Base-by-base conservation (phyloP, 2,329 filamentous ascomycete genomes). In the Hirsutella rhossiliensis region DNA sequence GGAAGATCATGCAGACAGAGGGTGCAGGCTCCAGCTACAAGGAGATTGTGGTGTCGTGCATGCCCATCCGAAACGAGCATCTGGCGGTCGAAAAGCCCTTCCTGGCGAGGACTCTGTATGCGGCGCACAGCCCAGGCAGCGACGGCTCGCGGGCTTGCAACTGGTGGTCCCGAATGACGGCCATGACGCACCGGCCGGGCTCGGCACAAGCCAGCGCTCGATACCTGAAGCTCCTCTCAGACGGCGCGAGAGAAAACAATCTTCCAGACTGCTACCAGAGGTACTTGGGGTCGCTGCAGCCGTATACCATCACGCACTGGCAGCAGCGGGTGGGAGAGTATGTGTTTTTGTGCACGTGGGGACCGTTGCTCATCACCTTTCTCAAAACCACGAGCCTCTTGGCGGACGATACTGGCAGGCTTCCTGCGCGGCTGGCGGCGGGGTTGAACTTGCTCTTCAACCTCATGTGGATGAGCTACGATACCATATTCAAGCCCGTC, bases 1-100 rank as follows among this genome's bases (percentile, higher is more conserved):
- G 80, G 7, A 84, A 77, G 47, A 95, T 98, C 53, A 82, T 97
- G 48, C 82, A 82, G 5, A 96, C 89, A 5, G 92, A 98, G 61
- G 90, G 90, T 42, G 89, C 86, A 29, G 89, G 89, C 17, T 66
- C 80, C 3, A 75, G 81, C n/a, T 98, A 98, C 67, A 70, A 82
- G 45, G 88, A 97, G 58, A 78, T 95, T 11, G 58, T 87, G 0
- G 80, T 95, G 12, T 78, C 83, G 27, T 96, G 90, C 62, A 71
- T 87, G 50, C 71, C 80, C 0, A 73, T 96, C 9, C 71, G 78
- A 0, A 71, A 80, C 44, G 66, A 71, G 41, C 84, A 3, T 11
- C 9, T 18, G 13, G 9, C 15, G n/a, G 34, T 11, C 13, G 34
- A 37, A 0, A 66, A 62, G 38, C 72, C 84, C 0, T 94, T 97